phyloP scores from a whole-genome alignment of 306 rosid species.

The Leucaena leucocephala region DNA sequence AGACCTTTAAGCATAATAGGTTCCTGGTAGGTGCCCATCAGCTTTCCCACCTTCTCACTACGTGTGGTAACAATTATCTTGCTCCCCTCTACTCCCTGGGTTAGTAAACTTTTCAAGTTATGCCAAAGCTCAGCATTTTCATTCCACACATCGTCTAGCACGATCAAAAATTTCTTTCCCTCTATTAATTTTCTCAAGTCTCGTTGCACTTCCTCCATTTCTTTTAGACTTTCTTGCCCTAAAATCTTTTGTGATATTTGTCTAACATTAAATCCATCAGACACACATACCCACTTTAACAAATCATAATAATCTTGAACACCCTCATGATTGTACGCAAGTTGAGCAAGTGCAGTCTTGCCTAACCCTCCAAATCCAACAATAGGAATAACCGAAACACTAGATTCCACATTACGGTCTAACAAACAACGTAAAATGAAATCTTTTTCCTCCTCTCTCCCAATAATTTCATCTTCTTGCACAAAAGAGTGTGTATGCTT shows the following conservation, averaged over 20 bases:
- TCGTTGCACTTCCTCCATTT: conserved; percentile 31
- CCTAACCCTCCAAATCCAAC: conserved; percentile 55
- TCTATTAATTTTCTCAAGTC: conserved; percentile 24
- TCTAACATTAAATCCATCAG: conserved; percentile 45
- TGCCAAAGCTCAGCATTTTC: conserved; percentile 35
- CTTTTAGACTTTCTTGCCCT: background rate
- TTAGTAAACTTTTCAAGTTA: conserved; percentile 23
- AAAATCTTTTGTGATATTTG: conserved; percentile 35
- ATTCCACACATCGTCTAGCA: conserved; percentile 51
- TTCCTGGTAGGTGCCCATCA: background rate
- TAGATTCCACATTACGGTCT: background rate
- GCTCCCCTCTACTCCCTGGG: conserved; percentile 43
- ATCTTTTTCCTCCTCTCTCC: conserved; percentile 38
- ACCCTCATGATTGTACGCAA: conserved; percentile 28
- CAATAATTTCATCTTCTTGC: conserved; percentile 33
- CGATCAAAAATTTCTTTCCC: conserved; percentile 42
- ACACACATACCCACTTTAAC: conserved; percentile 50
- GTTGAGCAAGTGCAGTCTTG: conserved; percentile 52
- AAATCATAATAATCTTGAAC: conserved; percentile 27
- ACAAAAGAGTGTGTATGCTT: conserved; percentile 46
- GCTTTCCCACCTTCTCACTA: conserved; percentile 20
- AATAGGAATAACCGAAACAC: conserved; percentile 38
- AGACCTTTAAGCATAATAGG: conserved; percentile 30
- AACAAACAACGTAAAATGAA: conserved; percentile 12
- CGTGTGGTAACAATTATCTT: conserved; percentile 46